Conservation (phyloP, 495 filamentous ascomycete genomes). For the Aspergillus homomorphus region DNA sequence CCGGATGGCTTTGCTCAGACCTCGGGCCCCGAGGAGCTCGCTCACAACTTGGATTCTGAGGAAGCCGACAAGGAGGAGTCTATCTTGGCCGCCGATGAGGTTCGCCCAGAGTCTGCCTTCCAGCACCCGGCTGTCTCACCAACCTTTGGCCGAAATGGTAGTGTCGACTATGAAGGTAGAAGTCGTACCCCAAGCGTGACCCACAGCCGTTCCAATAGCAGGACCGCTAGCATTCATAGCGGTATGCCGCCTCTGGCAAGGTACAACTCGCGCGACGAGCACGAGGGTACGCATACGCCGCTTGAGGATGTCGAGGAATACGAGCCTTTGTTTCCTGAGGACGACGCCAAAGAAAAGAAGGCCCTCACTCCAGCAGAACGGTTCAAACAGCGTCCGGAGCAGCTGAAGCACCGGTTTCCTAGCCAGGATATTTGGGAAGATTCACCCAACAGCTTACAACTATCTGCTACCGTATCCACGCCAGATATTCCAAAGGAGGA, state of each 20-base stretch:
- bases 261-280: slow-evolving; percentile 50
- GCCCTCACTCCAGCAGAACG: slow-evolving; percentile 57
- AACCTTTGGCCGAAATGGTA: slow-evolving; percentile 56
- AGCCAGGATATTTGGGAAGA: slow-evolving; percentile 98
- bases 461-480: slow-evolving; percentile 79
- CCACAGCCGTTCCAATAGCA: slow-evolving; percentile 69
- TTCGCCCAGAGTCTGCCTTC: slow-evolving; percentile 70
- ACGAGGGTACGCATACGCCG: slow-evolving; percentile 59
- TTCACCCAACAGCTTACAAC: slow-evolving; percentile 80
- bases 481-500: slow-evolving; percentile 54
- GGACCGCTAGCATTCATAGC: slow-evolving; percentile 62
- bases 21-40: slow-evolving; percentile 36
- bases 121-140: slow-evolving; percentile 74
- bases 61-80: slow-evolving; percentile 60
- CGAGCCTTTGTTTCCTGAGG: slow-evolving; percentile 90
- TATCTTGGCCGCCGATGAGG: slow-evolving; percentile 89
- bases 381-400: slow-evolving; percentile 58
- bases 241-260: slow-evolving; percentile 42
- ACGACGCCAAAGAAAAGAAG: slow-evolving; percentile 59
- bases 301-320: slow-evolving; percentile 92
- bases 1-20: slow-evolving; percentile 55
- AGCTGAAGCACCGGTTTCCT: slow-evolving; percentile 75
- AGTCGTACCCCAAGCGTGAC: slow-evolving; percentile 53
- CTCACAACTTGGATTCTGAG: slow-evolving; percentile 29
- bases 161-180: slow-evolving; percentile 52